Evolutionary conservation across 306 rosid species (phyloP).

Genomic region (Trifolium fragiferum): DNA sequence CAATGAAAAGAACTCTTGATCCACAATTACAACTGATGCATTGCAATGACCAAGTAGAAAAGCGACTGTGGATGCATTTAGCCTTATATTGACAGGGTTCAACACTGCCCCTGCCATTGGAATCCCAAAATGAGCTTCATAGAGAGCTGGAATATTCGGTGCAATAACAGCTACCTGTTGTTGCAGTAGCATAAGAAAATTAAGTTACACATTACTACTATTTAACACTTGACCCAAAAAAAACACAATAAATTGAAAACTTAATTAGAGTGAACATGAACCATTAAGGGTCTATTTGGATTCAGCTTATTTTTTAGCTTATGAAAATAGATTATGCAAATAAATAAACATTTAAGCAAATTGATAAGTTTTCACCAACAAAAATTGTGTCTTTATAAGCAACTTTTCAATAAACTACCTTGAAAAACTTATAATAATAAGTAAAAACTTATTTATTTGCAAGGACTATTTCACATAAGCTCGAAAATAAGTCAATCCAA

Average conservation of each 20-base stretch:
- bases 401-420: too few relatives aligned
- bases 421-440: too few relatives aligned
- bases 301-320: too few relatives aligned
- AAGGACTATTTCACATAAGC: too few relatives aligned
- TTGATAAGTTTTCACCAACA: too few relatives aligned
- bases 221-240: constrained; percentile 3
- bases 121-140: constrained; percentile 62
- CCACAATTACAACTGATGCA: constrained; percentile 42
- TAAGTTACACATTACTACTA: neutral
- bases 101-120: constrained; percentile 52
- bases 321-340: too few relatives aligned
- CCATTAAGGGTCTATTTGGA: too few relatives aligned
- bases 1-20: constrained; percentile 47
- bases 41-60: constrained; percentile 47
- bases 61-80: constrained; percentile 44
- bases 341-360: too few relatives aligned
- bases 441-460: too few relatives aligned
- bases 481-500: too few relatives aligned
- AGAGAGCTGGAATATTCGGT: constrained; percentile 88
- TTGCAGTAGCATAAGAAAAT: constrained; percentile 20
- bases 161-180: constrained; percentile 88
- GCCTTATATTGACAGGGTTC: constrained; percentile 47
- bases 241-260: neutral
- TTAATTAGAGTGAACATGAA: neutral
- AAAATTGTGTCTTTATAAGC: too few relatives aligned